Evolutionary conservation across 2,329 filamentous ascomycete genomes (phyloP).

Genomic region (Aspergillus versicolor): DNA sequence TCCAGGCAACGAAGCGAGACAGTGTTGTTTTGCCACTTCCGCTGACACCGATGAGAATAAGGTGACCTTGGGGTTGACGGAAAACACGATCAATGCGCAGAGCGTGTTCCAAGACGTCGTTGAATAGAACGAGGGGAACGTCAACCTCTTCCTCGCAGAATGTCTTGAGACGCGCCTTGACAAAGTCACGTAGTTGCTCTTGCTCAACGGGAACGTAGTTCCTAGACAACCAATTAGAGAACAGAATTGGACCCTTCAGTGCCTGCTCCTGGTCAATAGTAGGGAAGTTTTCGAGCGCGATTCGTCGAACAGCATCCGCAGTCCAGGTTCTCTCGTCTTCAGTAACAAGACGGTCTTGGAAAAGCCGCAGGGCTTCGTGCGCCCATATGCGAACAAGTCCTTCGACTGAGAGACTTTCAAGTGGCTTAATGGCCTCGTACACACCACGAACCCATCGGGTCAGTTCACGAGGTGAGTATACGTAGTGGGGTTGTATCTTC

Average conservation of each 20-base stretch:
- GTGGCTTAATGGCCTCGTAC: slow-evolving; percentile 91
- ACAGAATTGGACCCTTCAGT: slow-evolving; percentile 88
- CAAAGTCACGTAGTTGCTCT: slow-evolving; percentile 92
- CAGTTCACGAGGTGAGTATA: slow-evolving; percentile 97
- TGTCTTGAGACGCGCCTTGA: slow-evolving; percentile 93
- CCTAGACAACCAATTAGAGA: slow-evolving; percentile 99
- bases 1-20: slow-evolving; percentile 98
- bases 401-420: slow-evolving; percentile 84
- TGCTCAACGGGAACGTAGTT: slow-evolving; percentile 96
- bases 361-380: slow-evolving; percentile 91
- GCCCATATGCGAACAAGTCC: slow-evolving; percentile 97
- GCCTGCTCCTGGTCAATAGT: slow-evolving; percentile 90
- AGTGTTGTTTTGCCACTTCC: slow-evolving; percentile 98
- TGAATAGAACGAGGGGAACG: slow-evolving; percentile 97
- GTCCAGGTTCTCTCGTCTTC: slow-evolving; percentile 97
- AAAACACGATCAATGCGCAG: slow-evolving; percentile 98
- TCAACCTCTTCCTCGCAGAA: slow-evolving; percentile 99
- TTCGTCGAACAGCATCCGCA: slow-evolving; percentile 78
- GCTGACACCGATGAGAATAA: slow-evolving; percentile 97
- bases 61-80: slow-evolving; percentile 93
- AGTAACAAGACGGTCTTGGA: slow-evolving; percentile 93
- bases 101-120: slow-evolving; percentile 97
- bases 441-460: slow-evolving; percentile 97
- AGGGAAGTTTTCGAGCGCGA: slow-evolving; percentile 89
- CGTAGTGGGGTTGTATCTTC: slow-evolving; percentile 96